A percentile compares a stretch with the other conserved stretches of the same genome.
Evolutionary conservation across 495 filamentous ascomycete species (phyloP).

Genomic region (Talaromyces liani): DNA sequence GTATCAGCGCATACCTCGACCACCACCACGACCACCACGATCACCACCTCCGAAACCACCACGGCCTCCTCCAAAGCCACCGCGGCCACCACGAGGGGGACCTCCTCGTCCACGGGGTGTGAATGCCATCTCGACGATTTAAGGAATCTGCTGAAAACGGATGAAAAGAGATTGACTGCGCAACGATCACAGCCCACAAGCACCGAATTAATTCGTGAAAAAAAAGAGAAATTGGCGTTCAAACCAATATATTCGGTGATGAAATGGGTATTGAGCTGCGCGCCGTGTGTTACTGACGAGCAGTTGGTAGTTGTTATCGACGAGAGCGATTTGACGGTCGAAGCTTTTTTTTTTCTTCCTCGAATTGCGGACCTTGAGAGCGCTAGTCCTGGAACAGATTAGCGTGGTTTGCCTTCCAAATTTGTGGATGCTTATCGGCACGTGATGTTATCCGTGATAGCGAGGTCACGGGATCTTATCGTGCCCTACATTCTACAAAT

Average conservation of each 20-base stretch:
- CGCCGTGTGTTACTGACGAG: slow-evolving; percentile 33
- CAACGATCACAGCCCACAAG: background rate
- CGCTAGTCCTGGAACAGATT: slow-evolving; percentile 36
- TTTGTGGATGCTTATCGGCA: slow-evolving; percentile 14
- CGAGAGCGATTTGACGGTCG: slow-evolving; percentile 14
- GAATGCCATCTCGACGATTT: slow-evolving; percentile 32
- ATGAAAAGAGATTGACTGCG: slow-evolving; percentile 10
- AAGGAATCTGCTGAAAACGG: slow-evolving; percentile 3
- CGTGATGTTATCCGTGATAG: slow-evolving; percentile 19
- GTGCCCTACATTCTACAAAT: slow-evolving; percentile 20
- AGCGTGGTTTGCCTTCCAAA: slow-evolving; percentile 11
- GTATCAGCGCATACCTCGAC: slow-evolving; percentile 14
- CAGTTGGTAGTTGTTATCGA: slow-evolving; percentile 22
- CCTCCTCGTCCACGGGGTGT: slow-evolving; percentile 32
- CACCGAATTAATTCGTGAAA: background rate
- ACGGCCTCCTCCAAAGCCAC: slow-evolving; percentile 12
- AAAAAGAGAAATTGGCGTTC: background rate
- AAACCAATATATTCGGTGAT: background rate
- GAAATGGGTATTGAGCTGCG: slow-evolving; percentile 8
- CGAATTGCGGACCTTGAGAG: slow-evolving; percentile 30
- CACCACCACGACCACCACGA: slow-evolving; percentile 21
- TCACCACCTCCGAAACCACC: slow-evolving; percentile 11
- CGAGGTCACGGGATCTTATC: slow-evolving; percentile 25
- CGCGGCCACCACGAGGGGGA: slow-evolving; percentile 19
- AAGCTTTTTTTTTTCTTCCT: slow-evolving; percentile 32